A percentile compares a stretch with the other conserved stretches of the same genome.
These are phyloP conservation scores for Talaromyces nanjingensis DNA, from an alignment of 495 filamentous ascomycete species.

Conservation along the genomic window DNA sequence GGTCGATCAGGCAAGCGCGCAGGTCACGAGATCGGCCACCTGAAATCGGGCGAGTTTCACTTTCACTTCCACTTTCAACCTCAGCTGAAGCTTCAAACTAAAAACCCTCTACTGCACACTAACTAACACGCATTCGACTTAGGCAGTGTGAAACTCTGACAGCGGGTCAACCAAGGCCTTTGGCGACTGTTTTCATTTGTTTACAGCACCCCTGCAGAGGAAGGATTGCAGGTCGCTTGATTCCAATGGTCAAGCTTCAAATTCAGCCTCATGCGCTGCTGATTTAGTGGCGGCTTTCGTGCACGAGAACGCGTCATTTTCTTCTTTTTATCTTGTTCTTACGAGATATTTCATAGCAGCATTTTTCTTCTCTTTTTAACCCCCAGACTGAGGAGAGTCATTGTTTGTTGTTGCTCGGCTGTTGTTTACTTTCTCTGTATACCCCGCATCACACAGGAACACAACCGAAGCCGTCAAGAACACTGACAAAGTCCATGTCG, in stretches of 20 bases:
- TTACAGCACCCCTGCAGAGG: neutral
- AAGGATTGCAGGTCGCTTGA: neutral
- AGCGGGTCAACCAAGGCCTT: neutral
- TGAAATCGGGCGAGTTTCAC: neutral
- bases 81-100: neutral
- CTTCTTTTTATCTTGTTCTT: neutral
- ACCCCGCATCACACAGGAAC: neutral
- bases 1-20: neutral
- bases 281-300: neutral
- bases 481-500: conserved; percentile 24
- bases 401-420: neutral
- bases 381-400: neutral
- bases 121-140: neutral
- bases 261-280: conserved; percentile 6
- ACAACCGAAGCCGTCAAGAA: neutral
- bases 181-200: neutral
- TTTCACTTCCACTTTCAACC: neutral
- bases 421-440: neutral
- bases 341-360: neutral
- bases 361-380: neutral
- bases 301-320: neutral
- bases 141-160: neutral
- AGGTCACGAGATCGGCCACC: neutral
- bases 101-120: neutral
- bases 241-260: conserved; percentile 3